phyloP scores from a whole-genome alignment of 345 rosid species.

The Eucalyptus polyanthemos region DNA sequence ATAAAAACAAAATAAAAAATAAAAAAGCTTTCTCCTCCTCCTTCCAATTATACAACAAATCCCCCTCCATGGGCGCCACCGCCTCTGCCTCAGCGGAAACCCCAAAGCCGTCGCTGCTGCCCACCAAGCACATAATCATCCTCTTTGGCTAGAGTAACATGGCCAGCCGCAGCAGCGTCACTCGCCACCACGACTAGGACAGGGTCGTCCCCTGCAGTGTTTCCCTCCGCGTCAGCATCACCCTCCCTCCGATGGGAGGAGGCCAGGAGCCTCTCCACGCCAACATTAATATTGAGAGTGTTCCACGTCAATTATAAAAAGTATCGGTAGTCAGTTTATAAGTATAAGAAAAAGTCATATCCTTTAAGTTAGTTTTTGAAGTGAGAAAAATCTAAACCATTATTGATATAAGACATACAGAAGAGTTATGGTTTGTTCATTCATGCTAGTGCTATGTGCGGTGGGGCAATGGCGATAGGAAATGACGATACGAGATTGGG shows the following conservation, averaged over 20 bases:
- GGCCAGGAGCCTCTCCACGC: constrained; percentile 69
- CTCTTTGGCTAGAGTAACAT: constrained; percentile 91
- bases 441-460: not conserved
- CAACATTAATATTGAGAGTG: constrained; percentile 27
- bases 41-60: no score
- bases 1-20: no score
- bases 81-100: not conserved
- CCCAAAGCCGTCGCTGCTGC: no score
- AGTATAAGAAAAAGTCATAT: rapidly evolving
- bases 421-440: not conserved
- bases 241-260: constrained; percentile 35
- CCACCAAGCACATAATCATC: constrained; percentile 41
- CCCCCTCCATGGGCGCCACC: no score
- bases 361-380: rapidly evolving
- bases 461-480: no score
- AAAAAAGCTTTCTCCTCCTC: no score
- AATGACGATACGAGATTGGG: no score
- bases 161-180: constrained; percentile 74
- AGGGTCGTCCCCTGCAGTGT: constrained; percentile 40
- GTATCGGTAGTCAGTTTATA: rapidly evolving
- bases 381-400: rapidly evolving
- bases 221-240: constrained; percentile 38
- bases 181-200: constrained; percentile 51
- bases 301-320: no score
- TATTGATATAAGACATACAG: rapidly evolving